Base-by-base conservation (phyloP, 2,329 filamentous ascomycete species). In the Colletotrichum musae region DNA sequence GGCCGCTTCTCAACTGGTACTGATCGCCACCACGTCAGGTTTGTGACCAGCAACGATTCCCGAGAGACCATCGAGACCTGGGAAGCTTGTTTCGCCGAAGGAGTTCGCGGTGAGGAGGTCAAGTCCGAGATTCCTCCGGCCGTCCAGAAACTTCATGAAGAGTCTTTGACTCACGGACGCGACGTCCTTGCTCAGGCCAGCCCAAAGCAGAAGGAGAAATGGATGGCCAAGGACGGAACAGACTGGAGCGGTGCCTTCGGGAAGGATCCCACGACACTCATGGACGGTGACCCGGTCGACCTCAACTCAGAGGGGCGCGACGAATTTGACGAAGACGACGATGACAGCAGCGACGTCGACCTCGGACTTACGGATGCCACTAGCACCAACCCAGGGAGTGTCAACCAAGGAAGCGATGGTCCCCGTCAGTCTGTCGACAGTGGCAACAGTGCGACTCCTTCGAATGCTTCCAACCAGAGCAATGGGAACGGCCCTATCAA, bases 61-160 rank as follows among this genome's bases (percentile, higher is more conserved):
- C 91, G 95, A 39, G 96, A 98, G 83, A 98, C 95, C 0, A 97
- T 94, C 72, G 95, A 98, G 82, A 93, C 92, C 0, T 98, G 95
- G 94, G 94, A 98, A 79, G 93, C 94, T 0, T 98, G 95, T 78
- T 89, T 92, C 48, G 90, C 94, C 0, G 95, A 98, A 79, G 95
- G 95, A 13, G 93, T 97, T 0, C 90, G 96, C 2, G 81, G 86
- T 15, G 88, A 91, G 64, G 87, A 89, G 32, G 94, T 98, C 1
- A 83, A 87, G 10, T 87, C 90, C 26, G 92, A 97, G 75, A 84
- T 97, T 0, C 93, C 94, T 0, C 88, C 91, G 1, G 82, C 88
- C 12, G 87, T 95, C 0, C 89, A 93, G 78, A 87, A 92, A 74
- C 84, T 97, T 12, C 95, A 98, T 77, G 93, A 97, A 36, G 85